phyloP scores from a whole-genome alignment of 331 rosid species.

The Ulmus americana region DNA sequence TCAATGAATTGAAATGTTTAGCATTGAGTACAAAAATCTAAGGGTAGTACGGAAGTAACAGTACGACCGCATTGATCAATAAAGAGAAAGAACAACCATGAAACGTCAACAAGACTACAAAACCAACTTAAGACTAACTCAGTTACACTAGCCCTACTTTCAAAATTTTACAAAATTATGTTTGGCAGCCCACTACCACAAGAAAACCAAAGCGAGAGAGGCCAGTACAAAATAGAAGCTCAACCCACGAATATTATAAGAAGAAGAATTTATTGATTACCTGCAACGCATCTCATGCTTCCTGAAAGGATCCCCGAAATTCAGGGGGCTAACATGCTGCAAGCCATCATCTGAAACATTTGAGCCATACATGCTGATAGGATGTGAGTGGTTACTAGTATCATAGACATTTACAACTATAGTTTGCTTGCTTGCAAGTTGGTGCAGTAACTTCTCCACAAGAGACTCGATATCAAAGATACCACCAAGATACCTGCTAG shows the following conservation, averaged over 20 bases:
- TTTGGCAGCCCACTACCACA: not conserved
- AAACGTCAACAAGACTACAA: too few relatives aligned
- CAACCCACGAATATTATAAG: not conserved
- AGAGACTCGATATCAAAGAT: constrained; percentile 85
- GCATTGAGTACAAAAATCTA: constrained; percentile 1
- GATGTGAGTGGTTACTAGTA: constrained; percentile 61
- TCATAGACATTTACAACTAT: constrained; percentile 87
- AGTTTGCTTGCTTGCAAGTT: constrained; percentile 92
- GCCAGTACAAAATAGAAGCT: constrained; percentile 1
- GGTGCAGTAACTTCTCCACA: constrained; percentile 88
- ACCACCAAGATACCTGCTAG: constrained; percentile 89
- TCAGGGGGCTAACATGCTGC: constrained; percentile 59
- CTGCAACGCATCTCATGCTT: constrained; percentile 98
- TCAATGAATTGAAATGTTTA: not conserved
- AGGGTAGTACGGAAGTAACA: not conserved
- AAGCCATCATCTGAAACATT: constrained; percentile 55
- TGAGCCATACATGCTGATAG: constrained; percentile 85
- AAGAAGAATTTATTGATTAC: constrained; percentile 29
- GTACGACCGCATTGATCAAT: not conserved
- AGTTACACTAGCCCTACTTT: not conserved
- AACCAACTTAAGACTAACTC: not conserved
- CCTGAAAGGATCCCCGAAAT: constrained; percentile 87
- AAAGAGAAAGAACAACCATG: not conserved
- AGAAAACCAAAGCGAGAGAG: not conserved
- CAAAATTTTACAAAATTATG: not conserved